phyloP scores from a whole-genome alignment of 805 yeast genomes.

The Saturnispora kantuleensis region DNA sequence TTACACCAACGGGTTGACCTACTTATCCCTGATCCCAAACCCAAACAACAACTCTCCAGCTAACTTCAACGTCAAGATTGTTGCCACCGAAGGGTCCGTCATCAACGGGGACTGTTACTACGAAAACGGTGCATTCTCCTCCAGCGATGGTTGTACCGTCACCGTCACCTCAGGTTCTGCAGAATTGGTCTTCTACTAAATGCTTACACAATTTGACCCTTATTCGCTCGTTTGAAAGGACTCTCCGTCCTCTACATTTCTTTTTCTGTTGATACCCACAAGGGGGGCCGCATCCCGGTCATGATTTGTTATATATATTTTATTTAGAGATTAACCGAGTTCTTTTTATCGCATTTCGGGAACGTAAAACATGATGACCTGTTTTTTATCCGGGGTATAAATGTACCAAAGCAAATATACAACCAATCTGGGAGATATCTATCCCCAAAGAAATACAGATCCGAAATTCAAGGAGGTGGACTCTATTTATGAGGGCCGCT shows the following conservation, averaged over 20 bases:
- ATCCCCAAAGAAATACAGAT: slow-evolving; percentile 33
- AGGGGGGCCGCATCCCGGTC: no score
- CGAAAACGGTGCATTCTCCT: slow-evolving; percentile 67
- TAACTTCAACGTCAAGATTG: slow-evolving; percentile 72
- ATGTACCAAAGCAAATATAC: slow-evolving; percentile 6
- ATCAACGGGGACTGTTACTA: slow-evolving; percentile 72
- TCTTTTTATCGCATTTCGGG: neutral
- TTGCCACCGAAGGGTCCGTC: slow-evolving; percentile 53
- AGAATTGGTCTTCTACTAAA: slow-evolving; percentile 61
- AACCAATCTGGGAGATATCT: slow-evolving; percentile 11
- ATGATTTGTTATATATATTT: neutral
- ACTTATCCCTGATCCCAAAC: slow-evolving; percentile 67
- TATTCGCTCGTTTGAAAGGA: no score
- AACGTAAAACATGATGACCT: neutral
- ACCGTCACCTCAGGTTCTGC: slow-evolving; percentile 80
- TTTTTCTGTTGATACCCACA: neutral
- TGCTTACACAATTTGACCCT: neutral
- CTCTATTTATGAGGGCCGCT: slow-evolving; percentile 57
- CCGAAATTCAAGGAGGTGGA: slow-evolving; percentile 76
- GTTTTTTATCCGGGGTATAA: neutral
- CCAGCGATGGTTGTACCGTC: slow-evolving; percentile 86
- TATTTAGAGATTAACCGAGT: neutral
- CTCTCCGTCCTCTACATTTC: neutral
- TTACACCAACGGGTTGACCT: slow-evolving; percentile 43
- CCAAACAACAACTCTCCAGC: slow-evolving; percentile 53